Conservation (phyloP, 352 stramenopile genomes). For the Globisporangium iwayamae region DNA sequence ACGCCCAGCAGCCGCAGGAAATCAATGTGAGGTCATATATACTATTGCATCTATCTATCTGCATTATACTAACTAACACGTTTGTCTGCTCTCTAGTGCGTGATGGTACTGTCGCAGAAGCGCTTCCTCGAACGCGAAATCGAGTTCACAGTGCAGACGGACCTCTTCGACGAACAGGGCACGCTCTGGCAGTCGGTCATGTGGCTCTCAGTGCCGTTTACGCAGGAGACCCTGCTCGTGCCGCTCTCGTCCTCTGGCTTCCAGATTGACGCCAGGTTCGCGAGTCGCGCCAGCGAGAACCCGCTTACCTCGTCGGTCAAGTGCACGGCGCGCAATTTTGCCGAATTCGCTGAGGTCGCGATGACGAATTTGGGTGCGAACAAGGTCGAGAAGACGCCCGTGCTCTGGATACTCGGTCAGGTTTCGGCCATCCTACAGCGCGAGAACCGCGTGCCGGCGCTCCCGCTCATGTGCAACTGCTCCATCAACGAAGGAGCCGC, state of each 20-base stretch:
- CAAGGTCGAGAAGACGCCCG: conserved; percentile 26
- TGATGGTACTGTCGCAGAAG: conserved; percentile 79
- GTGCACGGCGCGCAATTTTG: conserved; percentile 45
- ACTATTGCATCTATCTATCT: neutral
- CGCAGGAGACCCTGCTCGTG: conserved; percentile 50
- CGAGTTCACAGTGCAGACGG: conserved; percentile 74
- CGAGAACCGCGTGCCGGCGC: conserved; percentile 38
- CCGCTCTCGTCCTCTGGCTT: conserved; percentile 40
- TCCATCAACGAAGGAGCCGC: conserved; percentile 34
- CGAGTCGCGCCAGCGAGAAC: conserved; percentile 19
- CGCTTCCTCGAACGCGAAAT: conserved; percentile 62
- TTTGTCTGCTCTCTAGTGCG: conserved; percentile 30
- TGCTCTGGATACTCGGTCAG: conserved; percentile 62
- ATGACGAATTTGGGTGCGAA: conserved; percentile 36
- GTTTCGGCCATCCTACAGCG: conserved; percentile 38
- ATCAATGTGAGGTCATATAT: conserved; percentile 33
- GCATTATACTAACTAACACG: conserved; percentile 4
- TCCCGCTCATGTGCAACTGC: conserved; percentile 58
- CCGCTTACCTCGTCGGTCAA: conserved; percentile 23
- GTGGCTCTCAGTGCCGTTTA: conserved; percentile 60
- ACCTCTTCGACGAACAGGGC: conserved; percentile 66
- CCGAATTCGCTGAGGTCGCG: conserved; percentile 55
- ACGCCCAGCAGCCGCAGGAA: conserved; percentile 22
- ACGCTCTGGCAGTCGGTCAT: conserved; percentile 76
- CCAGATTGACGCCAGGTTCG: conserved; percentile 34